Evolutionary conservation across 148 eudicot genomes (phyloP).

Genomic region (Cornus florida): DNA sequence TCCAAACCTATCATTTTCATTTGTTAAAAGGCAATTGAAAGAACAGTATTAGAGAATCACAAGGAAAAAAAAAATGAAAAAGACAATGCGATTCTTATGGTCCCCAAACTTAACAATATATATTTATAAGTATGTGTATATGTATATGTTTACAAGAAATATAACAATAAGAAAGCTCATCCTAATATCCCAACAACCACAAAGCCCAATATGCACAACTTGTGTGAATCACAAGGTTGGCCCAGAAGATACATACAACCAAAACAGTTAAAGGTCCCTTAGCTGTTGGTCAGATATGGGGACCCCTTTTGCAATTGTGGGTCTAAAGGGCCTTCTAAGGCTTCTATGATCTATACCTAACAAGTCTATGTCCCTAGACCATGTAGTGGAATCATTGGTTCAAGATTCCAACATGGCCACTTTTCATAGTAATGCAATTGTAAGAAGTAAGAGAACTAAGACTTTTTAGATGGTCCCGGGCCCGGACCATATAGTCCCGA

Average conservation of each 20-base stretch:
- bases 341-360: not conserved
- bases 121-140: no score
- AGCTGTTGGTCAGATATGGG: not conserved
- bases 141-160: not conserved
- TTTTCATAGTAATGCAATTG: not conserved
- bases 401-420: not conserved
- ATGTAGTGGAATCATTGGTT: slow-evolving; percentile 4
- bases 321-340: not conserved
- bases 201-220: not conserved
- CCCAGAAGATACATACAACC: not conserved
- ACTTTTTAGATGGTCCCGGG: no score
- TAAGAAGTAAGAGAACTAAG: no score
- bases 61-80: no score
- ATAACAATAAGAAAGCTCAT: not conserved
- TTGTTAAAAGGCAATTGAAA: not conserved
- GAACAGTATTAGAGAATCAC: no score
- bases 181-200: slow-evolving; percentile 4
- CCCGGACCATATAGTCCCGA: no score
- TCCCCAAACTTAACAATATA: not conserved
- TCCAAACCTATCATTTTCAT: not conserved
- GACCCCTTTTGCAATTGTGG: not conserved
- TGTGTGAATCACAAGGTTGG: not conserved
- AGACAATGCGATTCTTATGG: not conserved
- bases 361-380: slow-evolving; percentile 2
- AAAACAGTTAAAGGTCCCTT: not conserved